These are phyloP conservation scores for Pichia sp. DNA, from an alignment of 1,139 yeast species.

Conservation along the genomic window DNA sequence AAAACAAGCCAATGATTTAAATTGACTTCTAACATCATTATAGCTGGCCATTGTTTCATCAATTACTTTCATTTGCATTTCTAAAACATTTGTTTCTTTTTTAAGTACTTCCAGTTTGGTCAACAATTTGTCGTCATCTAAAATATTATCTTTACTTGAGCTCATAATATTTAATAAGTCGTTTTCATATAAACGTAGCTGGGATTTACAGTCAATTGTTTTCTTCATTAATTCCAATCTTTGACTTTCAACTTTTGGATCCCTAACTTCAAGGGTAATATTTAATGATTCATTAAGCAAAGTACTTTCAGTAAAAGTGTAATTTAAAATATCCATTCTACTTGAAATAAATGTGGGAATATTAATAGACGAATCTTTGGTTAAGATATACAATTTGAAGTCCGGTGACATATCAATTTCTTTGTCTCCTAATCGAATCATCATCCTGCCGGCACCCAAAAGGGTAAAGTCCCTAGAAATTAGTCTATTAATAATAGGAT, in stretches of 20 bases:
- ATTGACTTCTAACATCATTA: slow-evolving; percentile 42
- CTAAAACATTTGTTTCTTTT: slow-evolving; percentile 51
- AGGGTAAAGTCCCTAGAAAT: slow-evolving; percentile 54
- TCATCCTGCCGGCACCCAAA: slow-evolving; percentile 71
- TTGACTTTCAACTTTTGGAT: slow-evolving; percentile 64
- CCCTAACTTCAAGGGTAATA: slow-evolving; percentile 45
- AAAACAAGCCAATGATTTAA: slow-evolving; percentile 48
- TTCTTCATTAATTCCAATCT: slow-evolving; percentile 48
- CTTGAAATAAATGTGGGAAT: slow-evolving; percentile 54
- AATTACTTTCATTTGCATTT: slow-evolving; percentile 49
- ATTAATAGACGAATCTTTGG: slow-evolving; percentile 48
- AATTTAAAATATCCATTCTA: slow-evolving; percentile 61
- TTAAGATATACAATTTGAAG: slow-evolving; percentile 55
- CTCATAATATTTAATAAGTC: slow-evolving; percentile 54
- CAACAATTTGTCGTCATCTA: slow-evolving; percentile 61
- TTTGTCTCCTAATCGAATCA: slow-evolving; percentile 56
- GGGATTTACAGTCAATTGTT: slow-evolving; percentile 51
- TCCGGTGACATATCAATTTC: slow-evolving; percentile 62
- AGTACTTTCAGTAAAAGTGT: slow-evolving; percentile 61
- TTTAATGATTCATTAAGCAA: slow-evolving; percentile 61
- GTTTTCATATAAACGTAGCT: slow-evolving; percentile 53
- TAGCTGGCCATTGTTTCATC: slow-evolving; percentile 48
- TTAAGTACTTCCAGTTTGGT: slow-evolving; percentile 61
- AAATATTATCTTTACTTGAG: slow-evolving; percentile 52
- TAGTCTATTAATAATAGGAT: slow-evolving; percentile 64